phyloP scores from a whole-genome alignment of 148 eudicot genomes.

The Fallopia convolvulus region DNA sequence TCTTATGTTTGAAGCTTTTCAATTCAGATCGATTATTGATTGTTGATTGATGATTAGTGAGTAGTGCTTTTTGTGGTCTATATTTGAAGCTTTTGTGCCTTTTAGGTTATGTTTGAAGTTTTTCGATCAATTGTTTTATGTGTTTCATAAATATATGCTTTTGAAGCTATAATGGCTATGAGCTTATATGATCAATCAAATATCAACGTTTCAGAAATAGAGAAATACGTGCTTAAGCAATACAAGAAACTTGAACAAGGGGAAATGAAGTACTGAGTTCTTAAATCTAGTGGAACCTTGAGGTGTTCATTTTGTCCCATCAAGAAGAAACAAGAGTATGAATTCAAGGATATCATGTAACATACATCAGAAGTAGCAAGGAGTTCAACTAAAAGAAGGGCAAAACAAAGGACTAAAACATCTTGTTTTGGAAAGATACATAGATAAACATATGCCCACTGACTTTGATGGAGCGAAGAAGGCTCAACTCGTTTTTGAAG shows the following conservation, averaged over 20 bases:
- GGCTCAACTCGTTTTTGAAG: conserved; percentile 19
- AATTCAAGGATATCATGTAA: conserved; percentile 59
- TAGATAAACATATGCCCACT: conserved; percentile 38
- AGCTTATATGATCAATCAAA: conserved; percentile 52
- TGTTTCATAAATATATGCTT: neutral
- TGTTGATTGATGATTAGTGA: too few relatives aligned
- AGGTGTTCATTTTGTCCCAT: conserved; percentile 86
- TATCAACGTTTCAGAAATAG: conserved; percentile 81
- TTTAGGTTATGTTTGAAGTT: too few relatives aligned
- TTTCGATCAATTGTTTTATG: too few relatives aligned
- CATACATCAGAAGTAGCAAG: conserved; percentile 68
- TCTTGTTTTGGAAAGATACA: neutral
- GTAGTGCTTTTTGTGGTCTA: too few relatives aligned
- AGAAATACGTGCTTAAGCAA: conserved; percentile 64
- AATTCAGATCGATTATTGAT: too few relatives aligned
- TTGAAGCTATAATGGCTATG: conserved; percentile 30
- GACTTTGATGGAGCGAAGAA: conserved; percentile 15
- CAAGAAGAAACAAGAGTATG: conserved; percentile 84
- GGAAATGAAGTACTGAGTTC: conserved; percentile 43
- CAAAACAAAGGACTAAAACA: conserved; percentile 67
- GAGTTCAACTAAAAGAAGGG: conserved; percentile 29
- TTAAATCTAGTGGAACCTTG: conserved; percentile 43
- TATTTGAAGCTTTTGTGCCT: too few relatives aligned
- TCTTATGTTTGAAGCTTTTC: too few relatives aligned
- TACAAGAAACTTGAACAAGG: conserved; percentile 38